These are phyloP conservation scores for Aureobasidium sp. DNA, from an alignment of 2,329 filamentous ascomycete genomes.

Conservation along the genomic window DNA sequence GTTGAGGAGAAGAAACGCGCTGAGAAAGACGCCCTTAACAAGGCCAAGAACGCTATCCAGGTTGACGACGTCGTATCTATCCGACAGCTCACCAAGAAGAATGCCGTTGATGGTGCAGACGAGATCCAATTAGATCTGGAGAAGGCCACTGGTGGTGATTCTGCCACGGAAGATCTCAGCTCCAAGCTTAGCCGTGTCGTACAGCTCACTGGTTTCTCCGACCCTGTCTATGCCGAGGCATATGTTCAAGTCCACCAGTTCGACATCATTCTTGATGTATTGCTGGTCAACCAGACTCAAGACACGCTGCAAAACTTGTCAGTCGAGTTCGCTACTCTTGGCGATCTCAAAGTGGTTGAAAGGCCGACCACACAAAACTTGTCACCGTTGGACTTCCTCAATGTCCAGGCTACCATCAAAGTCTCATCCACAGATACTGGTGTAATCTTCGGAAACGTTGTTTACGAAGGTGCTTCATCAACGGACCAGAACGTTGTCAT, in stretches of 20 bases:
- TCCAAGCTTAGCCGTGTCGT: constrained; percentile 95
- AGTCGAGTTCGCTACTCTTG: constrained; percentile 96
- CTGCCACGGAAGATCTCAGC: constrained; percentile 73
- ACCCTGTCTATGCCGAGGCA: constrained; percentile 96
- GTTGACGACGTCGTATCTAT: constrained; percentile 93
- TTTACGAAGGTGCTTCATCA: constrained; percentile 88
- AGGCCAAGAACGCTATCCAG: constrained; percentile 88
- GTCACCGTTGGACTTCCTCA: constrained; percentile 91
- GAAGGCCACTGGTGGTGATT: constrained; percentile 87
- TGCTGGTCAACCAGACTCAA: constrained; percentile 93
- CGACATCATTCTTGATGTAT: constrained; percentile 92
- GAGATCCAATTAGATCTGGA: constrained; percentile 86
- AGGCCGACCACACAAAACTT: constrained; percentile 93
- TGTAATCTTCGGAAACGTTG: constrained; percentile 97
- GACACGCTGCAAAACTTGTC: constrained; percentile 96
- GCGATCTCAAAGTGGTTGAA: constrained; percentile 96
- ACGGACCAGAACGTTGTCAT: constrained; percentile 96
- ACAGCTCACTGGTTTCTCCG: constrained; percentile 95
- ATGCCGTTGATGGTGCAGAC: constrained; percentile 70
- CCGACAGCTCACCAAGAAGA: constrained; percentile 88
- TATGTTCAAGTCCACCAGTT: constrained; percentile 99
- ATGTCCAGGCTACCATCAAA: constrained; percentile 97
- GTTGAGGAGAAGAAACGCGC: constrained; percentile 96
- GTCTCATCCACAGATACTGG: constrained; percentile 96
- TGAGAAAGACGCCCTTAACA: constrained; percentile 87